Base-by-base conservation (phyloP, 108 stramenopile species). In the Phaeodactylum tricornutum region DNA sequence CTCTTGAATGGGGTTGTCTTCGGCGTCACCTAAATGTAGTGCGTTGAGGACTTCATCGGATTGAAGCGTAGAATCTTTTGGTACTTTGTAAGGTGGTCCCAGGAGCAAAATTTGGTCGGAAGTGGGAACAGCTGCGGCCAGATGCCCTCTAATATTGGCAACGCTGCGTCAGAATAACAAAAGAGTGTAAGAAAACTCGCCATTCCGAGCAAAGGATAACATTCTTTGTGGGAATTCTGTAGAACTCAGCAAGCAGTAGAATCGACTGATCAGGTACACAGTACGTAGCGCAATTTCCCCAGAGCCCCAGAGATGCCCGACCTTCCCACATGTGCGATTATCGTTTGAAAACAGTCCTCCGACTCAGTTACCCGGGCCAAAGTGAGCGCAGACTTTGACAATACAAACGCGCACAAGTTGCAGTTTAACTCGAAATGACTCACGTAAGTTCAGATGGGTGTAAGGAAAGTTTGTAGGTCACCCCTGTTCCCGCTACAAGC, bases 51-150 rank as follows among this genome's bases (percentile, higher is more conserved):
- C 64, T 64, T 88, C 86, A 33, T 78, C 66, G 9, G 81, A 76
- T 56, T 80, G 67, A 8, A 88, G 46, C 9, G 69, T 54, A 15
- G 76, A 57, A 60, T 88, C 81, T 65, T 72, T 83, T 1, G 77
- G 81, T 6, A 87, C 85, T 63, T 87, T 87, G 48, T 80, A 87
- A 2, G 85, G 85, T 20, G 85, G 85, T 15, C 85, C 85, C 21
- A 87, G 27, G 0, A 87, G 66, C 0, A 87, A 66, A 43, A 87
- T 87, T 73, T 82, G 81, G 57, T 87, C 80, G 1, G 75, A 64
- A 9, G 75, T 36, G 21, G 77, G 79, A 1, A 87, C 57, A n/a
- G 76, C 81, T 16, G 67, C 79, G 7, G 79, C 81, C 39, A 84
- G 51, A 45, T 81, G 80, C 37, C 58, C 54, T 61, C 74, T 64